Conservation (phyloP, 352 stramenopile species). For the Phytophthora constricta region DNA sequence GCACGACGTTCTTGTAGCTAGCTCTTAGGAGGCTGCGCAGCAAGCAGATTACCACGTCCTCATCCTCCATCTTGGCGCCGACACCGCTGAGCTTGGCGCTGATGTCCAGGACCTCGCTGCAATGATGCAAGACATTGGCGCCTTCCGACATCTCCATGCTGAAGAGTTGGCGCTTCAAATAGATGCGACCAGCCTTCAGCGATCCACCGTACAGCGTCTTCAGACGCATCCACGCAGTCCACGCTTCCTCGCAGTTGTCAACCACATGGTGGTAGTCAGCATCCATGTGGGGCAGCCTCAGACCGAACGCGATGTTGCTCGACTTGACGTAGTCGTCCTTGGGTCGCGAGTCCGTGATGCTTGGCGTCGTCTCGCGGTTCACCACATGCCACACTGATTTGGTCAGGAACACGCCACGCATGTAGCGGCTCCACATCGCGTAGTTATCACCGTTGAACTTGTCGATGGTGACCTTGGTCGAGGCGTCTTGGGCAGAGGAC, state of each 20-base stretch:
- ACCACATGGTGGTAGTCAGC: slow-evolving; percentile 22
- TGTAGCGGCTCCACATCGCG: too few species aligned
- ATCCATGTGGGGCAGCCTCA: slow-evolving; percentile 26
- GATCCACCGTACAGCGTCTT: slow-evolving; percentile 12
- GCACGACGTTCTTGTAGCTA: too few species aligned
- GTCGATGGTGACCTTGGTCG: too few species aligned
- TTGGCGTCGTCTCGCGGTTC: slow-evolving; percentile 18
- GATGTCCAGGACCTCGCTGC: too few species aligned
- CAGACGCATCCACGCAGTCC: slow-evolving; percentile 11
- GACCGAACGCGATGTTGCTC: slow-evolving; percentile 20
- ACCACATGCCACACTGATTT: slow-evolving; percentile 31
- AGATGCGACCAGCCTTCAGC: slow-evolving; percentile 32
- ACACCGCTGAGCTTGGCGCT: too few species aligned
- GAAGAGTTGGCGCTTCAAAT: slow-evolving; percentile 27
- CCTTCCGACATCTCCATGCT: too few species aligned
- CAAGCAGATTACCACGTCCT: slow-evolving; percentile 3
- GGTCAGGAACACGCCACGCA: too few species aligned
- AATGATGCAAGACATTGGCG: too few species aligned
- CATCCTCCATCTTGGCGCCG: slow-evolving; percentile 1
- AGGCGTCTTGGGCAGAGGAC: too few species aligned
- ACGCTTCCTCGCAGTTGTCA: too few species aligned
- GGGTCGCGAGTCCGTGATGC: slow-evolving; percentile 9
- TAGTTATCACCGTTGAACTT: too few species aligned
- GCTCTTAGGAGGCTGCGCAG: slow-evolving; percentile 10
- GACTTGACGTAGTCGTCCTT: slow-evolving; percentile 18